Evolutionary conservation across 768 basidiomycete genomes (phyloP), one percentile per base, ranked within the genome.

Genomic region (Trametes maxima): DNA sequence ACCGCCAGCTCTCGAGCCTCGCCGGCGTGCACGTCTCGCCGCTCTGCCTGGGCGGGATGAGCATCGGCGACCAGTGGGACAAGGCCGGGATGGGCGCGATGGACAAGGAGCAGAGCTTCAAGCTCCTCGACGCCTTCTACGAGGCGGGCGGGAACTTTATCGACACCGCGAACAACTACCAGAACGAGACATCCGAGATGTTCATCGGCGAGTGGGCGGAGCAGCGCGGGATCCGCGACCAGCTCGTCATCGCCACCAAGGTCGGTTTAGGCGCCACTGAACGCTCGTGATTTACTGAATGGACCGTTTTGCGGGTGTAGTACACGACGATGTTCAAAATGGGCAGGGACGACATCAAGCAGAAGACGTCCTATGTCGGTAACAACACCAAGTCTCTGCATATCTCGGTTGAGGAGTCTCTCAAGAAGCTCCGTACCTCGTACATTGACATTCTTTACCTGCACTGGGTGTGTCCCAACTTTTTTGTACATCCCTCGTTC

Each of bases 401-500:
- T 40, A n/a, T 74, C 37, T 75, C 71, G 8, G 68, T 77, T 6
- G 71, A 73, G 22, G 72, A 69, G 2, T 75, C 73, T 43, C 71
- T 81, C 58, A 74, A 74, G 62, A 86, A 84, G 59, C 76, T 89
- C 22, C 73, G 83, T 42, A 87, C 85, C 0, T 74, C 79, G 24
- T 89, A 82, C 65, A 78, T 85, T 65, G 85, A 85, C 64, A 78
- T 86, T 49, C 68, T 85, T 25, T 85, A 85, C 60, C 65, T 84
- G 5, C 84, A 85, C 63, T 76, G 72, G 82, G 76, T 75, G 78
- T 79, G 82, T 81, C 82, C 59, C 80, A 74, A 60, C 51, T 7
- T 21, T 13, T 36, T n/a, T 40, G 37, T 24, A 16, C 51, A 28
- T n/a, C 21, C n/a, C 19, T 17, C 25, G 21, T 14, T 7, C 35